These are phyloP conservation scores for Globisporangium takayamanum DNA, from an alignment of 352 stramenopile species.

Conservation along the genomic window DNA sequence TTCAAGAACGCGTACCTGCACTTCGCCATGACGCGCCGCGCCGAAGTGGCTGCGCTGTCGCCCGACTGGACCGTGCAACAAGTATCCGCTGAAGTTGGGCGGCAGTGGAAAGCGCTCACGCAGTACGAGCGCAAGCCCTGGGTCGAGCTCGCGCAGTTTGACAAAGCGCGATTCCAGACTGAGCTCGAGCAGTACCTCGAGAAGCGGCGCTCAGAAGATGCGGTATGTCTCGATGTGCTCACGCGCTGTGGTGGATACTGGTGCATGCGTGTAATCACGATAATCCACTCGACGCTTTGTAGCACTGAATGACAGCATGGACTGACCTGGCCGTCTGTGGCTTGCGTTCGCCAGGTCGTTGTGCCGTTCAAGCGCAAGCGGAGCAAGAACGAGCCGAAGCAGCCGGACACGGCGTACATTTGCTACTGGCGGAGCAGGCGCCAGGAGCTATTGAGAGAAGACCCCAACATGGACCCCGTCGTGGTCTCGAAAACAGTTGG, in stretches of 20 bases:
- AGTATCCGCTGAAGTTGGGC: conserved; percentile 39
- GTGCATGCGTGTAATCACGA: background rate
- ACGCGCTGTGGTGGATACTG: too few species aligned
- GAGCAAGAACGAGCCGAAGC: conserved; percentile 31
- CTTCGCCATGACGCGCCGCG: conserved; percentile 31
- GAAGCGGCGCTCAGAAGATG: conserved; percentile 9
- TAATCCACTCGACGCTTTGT: background rate
- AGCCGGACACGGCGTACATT: conserved; percentile 57
- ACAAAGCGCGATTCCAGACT: conserved; percentile 40
- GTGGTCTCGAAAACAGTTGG: conserved; percentile 49
- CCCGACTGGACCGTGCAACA: conserved; percentile 40
- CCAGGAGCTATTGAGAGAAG: conserved; percentile 29
- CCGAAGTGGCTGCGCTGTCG: conserved; percentile 22
- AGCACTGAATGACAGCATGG: background rate
- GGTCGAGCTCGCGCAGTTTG: conserved; percentile 53
- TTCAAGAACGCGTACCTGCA: conserved; percentile 48
- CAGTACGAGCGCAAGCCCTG: conserved; percentile 36
- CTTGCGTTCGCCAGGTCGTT: background rate
- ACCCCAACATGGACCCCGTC: conserved; percentile 29
- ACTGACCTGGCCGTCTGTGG: background rate
- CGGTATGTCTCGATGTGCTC: background rate
- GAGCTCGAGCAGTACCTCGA: conserved; percentile 24
- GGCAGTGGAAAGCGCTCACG: conserved; percentile 43
- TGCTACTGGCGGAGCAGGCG: conserved; percentile 54
- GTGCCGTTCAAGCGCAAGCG: conserved; percentile 31